Conservation (phyloP, 371 early-diverging fungal genomes). For the Lichtheimia ornata region DNA sequence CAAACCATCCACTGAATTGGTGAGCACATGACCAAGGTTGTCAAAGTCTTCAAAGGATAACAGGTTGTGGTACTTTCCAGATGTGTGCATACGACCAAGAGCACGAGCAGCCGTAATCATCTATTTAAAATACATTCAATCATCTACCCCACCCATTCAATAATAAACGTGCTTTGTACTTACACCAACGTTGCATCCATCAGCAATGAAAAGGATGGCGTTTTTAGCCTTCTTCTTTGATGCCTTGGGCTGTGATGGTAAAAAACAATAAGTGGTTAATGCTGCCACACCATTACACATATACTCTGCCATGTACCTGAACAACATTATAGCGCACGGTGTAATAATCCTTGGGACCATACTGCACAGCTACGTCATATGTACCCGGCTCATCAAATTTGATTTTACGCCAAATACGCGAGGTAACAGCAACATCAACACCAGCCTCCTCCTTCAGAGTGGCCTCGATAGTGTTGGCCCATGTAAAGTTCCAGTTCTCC, state of each 20-base stretch:
- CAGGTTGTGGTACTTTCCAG: slow-evolving; percentile 59
- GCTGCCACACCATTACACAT: neutral
- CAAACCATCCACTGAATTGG: slow-evolving; percentile 73
- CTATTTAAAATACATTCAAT: slow-evolving; percentile 14
- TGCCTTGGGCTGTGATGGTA: slow-evolving; percentile 34
- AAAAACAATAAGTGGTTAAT: neutral
- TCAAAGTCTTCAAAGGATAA: slow-evolving; percentile 67
- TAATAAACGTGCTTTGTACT: slow-evolving; percentile 8
- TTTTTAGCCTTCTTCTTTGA: slow-evolving; percentile 71
- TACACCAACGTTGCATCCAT: slow-evolving; percentile 67
- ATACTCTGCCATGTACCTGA: slow-evolving; percentile 18
- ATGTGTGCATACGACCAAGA: slow-evolving; percentile 55
- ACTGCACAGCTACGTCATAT: slow-evolving; percentile 50
- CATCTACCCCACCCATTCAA: neutral
- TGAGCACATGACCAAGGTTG: slow-evolving; percentile 66
- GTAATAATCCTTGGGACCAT: slow-evolving; percentile 35
- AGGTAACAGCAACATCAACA: slow-evolving; percentile 53
- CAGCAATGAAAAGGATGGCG: slow-evolving; percentile 73
- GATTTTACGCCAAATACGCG: slow-evolving; percentile 60
- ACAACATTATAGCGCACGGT: slow-evolving; percentile 39
- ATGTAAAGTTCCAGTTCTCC: slow-evolving; percentile 57
- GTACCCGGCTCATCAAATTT: slow-evolving; percentile 58
- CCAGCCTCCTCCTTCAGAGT: slow-evolving; percentile 30
- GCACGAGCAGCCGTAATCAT: slow-evolving; percentile 67
- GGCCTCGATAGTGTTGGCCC: slow-evolving; percentile 53